A percentile compares a stretch with the other conserved stretches of the same genome.
phyloP scores from a whole-genome alignment of 352 stramenopile species.

The Thalassiosira mediterranea region DNA sequence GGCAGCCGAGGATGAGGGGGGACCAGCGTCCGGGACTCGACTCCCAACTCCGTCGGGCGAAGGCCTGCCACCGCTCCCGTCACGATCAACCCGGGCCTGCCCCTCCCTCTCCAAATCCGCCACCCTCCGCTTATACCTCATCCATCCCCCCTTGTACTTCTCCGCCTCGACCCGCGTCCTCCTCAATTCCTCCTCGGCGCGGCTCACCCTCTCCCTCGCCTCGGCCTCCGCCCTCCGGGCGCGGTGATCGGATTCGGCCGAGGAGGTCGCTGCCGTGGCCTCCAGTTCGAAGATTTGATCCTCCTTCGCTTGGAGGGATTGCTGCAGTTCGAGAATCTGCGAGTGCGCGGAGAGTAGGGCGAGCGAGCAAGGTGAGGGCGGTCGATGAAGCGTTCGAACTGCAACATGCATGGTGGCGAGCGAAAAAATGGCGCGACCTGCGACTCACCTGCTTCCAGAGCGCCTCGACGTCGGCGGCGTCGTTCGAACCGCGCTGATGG shows the following conservation, averaged over 20 bases:
- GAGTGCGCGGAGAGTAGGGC: too few species aligned
- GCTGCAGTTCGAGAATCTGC: conserved; percentile 34
- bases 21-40: too few species aligned
- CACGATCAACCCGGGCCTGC: not conserved
- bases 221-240: conserved; percentile 14
- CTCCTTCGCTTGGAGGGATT: conserved; percentile 22
- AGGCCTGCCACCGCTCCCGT: too few species aligned
- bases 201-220: conserved; percentile 20
- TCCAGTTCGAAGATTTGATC: conserved; percentile 49
- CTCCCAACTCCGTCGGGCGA: too few species aligned
- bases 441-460: too few species aligned
- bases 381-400: too few species aligned
- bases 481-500: too few species aligned
- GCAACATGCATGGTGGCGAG: too few species aligned
- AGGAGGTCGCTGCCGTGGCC: conserved; percentile 16
- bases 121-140: conserved; percentile 32
- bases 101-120: conserved; percentile 27
- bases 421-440: too few species aligned
- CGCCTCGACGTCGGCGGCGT: too few species aligned
- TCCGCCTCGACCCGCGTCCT: conserved; percentile 36
- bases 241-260: conserved; percentile 18
- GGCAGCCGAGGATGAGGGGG: too few species aligned
- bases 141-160: conserved; percentile 37
- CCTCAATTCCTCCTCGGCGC: conserved; percentile 42
- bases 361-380: too few species aligned